A percentile compares a stretch with the other conserved stretches of the same genome.
Evolutionary conservation across 2,329 filamentous ascomycete genomes (phyloP).

Genomic region (Kalmusia sp.): DNA sequence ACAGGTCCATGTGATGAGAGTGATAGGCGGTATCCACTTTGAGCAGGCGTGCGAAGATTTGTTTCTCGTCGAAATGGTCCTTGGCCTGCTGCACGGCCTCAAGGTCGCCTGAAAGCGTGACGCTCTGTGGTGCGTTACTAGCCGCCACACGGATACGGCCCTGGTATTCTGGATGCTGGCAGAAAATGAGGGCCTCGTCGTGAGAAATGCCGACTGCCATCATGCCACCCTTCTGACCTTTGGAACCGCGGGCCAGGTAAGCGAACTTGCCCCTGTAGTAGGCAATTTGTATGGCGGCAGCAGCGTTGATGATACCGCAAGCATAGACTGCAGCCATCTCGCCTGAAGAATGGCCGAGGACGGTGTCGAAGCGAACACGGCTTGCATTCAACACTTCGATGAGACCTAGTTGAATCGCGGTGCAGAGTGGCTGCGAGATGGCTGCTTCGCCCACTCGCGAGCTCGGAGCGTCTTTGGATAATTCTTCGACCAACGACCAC

Average conservation of each 20-base stretch:
- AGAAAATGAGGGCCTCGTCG: constrained; percentile 14
- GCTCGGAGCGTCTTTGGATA: not conserved
- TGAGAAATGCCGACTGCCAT: constrained; percentile 20
- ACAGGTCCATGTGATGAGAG: constrained; percentile 31
- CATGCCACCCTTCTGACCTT: constrained; percentile 31
- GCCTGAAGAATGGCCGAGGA: constrained; percentile 9
- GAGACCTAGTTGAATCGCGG: constrained; percentile 1
- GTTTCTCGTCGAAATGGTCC: constrained; percentile 18
- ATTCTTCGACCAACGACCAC: constrained; percentile 12
- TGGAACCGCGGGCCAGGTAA: not conserved
- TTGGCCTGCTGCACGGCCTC: constrained; percentile 11
- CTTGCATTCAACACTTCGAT: constrained; percentile 7
- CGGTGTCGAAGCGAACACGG: constrained; percentile 3
- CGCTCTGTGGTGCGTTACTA: constrained; percentile 24
- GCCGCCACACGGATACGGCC: constrained; percentile 29
- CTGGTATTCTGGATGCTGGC: constrained; percentile 34
- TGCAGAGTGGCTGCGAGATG: constrained; percentile 17
- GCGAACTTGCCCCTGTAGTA: constrained; percentile 25
- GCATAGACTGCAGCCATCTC: constrained; percentile 22
- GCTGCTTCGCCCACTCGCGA: not conserved
- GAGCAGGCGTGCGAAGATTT: constrained; percentile 24
- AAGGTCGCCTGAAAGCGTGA: constrained; percentile 30
- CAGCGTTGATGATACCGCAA: constrained; percentile 11
- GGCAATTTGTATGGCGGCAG: constrained; percentile 22
- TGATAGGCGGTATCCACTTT: constrained; percentile 36